Evolutionary conservation across 169 alveolate genomes (phyloP).

Genomic region (Babesia ovis): DNA sequence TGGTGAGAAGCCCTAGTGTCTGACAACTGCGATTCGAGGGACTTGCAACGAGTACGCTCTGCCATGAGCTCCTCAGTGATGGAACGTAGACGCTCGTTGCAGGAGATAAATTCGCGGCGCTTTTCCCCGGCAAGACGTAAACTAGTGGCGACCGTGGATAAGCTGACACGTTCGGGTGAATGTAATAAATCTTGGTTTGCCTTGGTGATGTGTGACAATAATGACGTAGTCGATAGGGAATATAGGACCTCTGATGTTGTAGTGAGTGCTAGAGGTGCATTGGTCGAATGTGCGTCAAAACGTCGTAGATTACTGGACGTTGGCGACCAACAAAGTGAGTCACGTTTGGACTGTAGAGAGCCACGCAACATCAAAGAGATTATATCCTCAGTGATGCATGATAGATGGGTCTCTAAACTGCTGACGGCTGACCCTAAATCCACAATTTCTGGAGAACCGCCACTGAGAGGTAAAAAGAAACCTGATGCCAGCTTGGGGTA

Average conservation of each 20-base stretch:
- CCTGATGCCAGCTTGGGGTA: constrained; percentile 50
- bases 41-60: constrained; percentile 11
- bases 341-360: constrained; percentile 7
- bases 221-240: neutral
- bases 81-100: constrained; percentile 24
- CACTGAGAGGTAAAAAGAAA: constrained; percentile 51
- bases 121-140: constrained; percentile 16
- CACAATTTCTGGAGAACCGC: constrained; percentile 57
- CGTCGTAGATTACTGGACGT: no score
- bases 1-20: neutral
- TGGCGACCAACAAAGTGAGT: neutral
- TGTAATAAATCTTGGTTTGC: constrained; percentile 2
- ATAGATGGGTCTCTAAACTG: constrained; percentile 2
- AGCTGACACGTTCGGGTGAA: constrained; percentile 12
- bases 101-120: constrained; percentile 23
- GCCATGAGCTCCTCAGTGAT: constrained; percentile 33
- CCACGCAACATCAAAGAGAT: neutral
- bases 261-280: neutral
- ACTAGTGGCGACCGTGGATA: constrained; percentile 14
- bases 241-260: neutral
- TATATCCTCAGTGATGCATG: constrained; percentile 22
- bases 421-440: constrained; percentile 19
- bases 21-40: constrained; percentile 13
- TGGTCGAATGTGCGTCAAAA: neutral
- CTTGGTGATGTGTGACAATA: neutral